Evolutionary conservation across 2,329 filamentous ascomycete species (phyloP).

Genomic region (Penicillium sp.): DNA sequence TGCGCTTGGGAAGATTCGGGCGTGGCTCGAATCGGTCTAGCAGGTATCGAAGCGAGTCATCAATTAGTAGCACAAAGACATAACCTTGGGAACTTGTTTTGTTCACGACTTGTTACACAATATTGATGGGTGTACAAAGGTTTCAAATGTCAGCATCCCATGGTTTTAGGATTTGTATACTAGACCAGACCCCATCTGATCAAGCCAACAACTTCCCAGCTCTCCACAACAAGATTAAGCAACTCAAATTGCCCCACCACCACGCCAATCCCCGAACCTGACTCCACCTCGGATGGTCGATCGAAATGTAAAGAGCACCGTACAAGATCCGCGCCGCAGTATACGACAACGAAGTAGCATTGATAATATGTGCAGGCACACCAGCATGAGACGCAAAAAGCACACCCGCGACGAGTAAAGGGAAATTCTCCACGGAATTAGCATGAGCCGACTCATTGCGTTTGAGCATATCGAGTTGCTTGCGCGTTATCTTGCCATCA

Average conservation of each 20-base stretch:
- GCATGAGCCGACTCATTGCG: conserved; percentile 41
- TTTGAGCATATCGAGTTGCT: conserved; percentile 38
- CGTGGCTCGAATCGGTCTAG: not conserved
- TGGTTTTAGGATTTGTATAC: no score
- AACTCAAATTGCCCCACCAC: conserved; percentile 49
- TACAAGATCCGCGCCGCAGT: conserved; percentile 46
- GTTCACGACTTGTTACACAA: no score
- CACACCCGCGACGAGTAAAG: conserved; percentile 41
- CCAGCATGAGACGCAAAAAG: conserved; percentile 44
- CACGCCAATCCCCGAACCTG: conserved; percentile 42
- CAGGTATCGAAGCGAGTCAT: no score
- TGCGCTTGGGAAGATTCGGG: conserved; percentile 1
- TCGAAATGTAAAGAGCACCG: conserved; percentile 43
- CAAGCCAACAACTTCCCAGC: conserved; percentile 14
- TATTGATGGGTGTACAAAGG: no score
- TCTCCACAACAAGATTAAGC: conserved; percentile 40
- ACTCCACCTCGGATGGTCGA: conserved; percentile 39
- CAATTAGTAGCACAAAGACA: not conserved
- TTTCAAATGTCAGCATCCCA: no score
- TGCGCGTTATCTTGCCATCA: conserved; percentile 39
- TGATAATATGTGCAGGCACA: conserved; percentile 40
- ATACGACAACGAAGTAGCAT: conserved; percentile 44
- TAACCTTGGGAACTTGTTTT: not conserved
- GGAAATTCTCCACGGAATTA: conserved; percentile 37
- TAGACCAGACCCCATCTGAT: not conserved